Evolutionary conservation across 106 monocot species (phyloP).

Genomic region (Phalaenopsis equestris): DNA sequence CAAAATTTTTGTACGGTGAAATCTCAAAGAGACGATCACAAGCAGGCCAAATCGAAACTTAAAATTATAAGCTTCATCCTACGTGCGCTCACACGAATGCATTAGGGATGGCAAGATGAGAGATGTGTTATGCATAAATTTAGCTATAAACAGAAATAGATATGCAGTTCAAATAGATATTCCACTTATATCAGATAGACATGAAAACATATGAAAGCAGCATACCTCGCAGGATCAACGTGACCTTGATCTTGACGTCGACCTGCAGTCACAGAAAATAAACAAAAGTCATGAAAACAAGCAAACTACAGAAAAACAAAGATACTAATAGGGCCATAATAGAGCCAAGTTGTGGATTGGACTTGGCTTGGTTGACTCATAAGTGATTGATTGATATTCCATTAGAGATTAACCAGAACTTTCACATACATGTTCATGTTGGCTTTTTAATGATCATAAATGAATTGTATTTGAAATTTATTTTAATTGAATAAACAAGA

Average conservation of each 20-base stretch:
- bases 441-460: too few species aligned
- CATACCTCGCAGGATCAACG: conserved; percentile 1
- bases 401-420: too few species aligned
- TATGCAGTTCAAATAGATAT: neutral
- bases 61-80: neutral
- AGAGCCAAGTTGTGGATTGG: too few species aligned
- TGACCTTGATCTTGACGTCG: conserved; percentile 11
- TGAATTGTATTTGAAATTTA: too few species aligned
- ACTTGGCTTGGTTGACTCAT: too few species aligned
- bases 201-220: neutral
- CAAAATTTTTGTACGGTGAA: neutral
- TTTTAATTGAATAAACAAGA: too few species aligned
- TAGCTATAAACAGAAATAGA: neutral
- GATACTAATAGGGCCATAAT: neutral
- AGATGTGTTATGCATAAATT: neutral
- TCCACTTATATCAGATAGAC: neutral
- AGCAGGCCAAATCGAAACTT: neutral
- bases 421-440: too few species aligned
- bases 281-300: neutral
- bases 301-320: neutral
- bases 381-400: too few species aligned
- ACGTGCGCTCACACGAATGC: neutral
- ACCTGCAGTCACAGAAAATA: neutral
- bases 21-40: too few species aligned
- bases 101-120: neutral